Base-by-base conservation (phyloP, 129 eudicot species). In the Gnaphalium uliginosum region DNA sequence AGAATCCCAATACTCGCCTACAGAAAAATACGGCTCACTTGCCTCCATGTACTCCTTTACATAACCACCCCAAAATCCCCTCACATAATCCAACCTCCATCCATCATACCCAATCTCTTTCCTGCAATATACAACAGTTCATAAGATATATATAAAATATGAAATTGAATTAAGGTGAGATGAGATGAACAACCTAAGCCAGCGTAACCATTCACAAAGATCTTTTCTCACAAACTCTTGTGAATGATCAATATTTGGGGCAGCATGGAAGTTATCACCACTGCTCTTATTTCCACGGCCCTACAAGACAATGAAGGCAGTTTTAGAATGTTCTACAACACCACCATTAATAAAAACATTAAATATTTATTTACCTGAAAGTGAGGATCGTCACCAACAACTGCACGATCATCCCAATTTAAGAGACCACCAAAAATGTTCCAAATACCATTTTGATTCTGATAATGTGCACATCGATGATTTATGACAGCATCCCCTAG, bases 51-150 rank as follows among this genome's bases (percentile, higher is more conserved):
- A 95, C 74, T 95, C 99, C 84, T 95, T 95, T 24, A 95, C 97
- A 85, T 95, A 95, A 74, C 99, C 99, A 11, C 99, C 99, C 99
- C 99, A 95, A 83, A 91, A 95, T 21, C 99, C 99, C 48, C 99
- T 62, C 35, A 91, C 97, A 72, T 82, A 95, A 76, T 95, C 99
- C 73, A 95, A 90, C 78, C 99, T 89, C 97, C 97, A 95, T 57
- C 97, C 99, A 87, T 95, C 96, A 79, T 91, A 95, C 23, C 97
- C 99, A 58, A 95, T 88, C 75, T 91, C 97, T 63, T 87, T 86
- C 85, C 99, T 91, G 81, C 78, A 81, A 74, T 18, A 43, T 25
- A 48, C 24, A 9, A 41, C 58, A 60, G 15, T 22, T 37, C 3
- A 48, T 21, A 30, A 22, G 10, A 4, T 25, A 64, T 39, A 51